Evolutionary conservation across 202 grass and related monocot genomes (phyloP).

Genomic region (Panicum virgatum): DNA sequence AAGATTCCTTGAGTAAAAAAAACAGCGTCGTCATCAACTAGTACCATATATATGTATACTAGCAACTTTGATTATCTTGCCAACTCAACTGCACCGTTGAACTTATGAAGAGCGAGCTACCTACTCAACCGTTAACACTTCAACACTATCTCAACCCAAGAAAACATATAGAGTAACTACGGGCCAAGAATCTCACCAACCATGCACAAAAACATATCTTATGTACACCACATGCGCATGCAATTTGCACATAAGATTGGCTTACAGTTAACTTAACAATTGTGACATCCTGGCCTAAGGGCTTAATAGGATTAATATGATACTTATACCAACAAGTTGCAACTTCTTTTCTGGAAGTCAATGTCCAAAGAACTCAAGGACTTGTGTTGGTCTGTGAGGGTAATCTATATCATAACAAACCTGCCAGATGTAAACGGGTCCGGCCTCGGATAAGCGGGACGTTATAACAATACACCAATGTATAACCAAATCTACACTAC

Average conservation of each 20-base stretch:
- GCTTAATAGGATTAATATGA: too few species aligned
- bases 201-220: background rate
- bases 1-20: background rate
- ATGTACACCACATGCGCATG: background rate
- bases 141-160: background rate
- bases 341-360: too few species aligned
- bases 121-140: conserved; percentile 18
- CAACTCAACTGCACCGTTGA: conserved; percentile 28
- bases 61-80: conserved; percentile 1
- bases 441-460: too few species aligned
- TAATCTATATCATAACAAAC: too few species aligned
- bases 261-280: too few species aligned
- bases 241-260: background rate
- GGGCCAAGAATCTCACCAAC: background rate
- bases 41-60: background rate
- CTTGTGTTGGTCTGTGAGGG: too few species aligned
- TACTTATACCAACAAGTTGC: too few species aligned
- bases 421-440: too few species aligned
- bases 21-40: conserved; percentile 8
- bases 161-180: conserved; percentile 2
- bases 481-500: conserved; percentile 1
- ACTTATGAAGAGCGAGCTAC: background rate
- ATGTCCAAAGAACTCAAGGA: too few species aligned
- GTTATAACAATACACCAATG: too few species aligned
- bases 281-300: too few species aligned